Base-by-base conservation (phyloP, 495 filamentous ascomycete genomes). In the Cladorrhinum samala region DNA sequence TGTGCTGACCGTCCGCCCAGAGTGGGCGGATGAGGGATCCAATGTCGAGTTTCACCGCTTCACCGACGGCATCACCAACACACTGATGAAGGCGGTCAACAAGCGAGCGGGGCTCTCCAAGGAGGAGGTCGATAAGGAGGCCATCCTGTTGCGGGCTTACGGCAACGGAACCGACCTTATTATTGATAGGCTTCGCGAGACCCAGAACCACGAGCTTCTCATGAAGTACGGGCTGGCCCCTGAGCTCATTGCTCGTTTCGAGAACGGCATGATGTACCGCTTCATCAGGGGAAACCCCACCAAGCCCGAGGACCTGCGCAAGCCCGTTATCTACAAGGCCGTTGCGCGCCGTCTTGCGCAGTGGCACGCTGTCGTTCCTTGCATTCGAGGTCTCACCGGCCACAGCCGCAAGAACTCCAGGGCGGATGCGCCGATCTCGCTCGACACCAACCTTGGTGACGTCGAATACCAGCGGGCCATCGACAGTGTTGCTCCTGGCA, bases 1-100 rank as follows among this genome's bases (percentile, higher is more conserved):
- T 33, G 82, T 95, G 60, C 77, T 91, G 49, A 79, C 88, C 18
- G 75, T 96, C 36, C 81, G 83, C 42, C 94, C 89, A 6, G 81
- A 92, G 60, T 98, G 93, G 93, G 79, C 84, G 54, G 76, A 80
- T 16, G 70, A 78, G 1, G 81, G 77, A 46, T 89, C 88, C 50
- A 82, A 83, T n/a, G 79, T 98, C 55, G 87, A 91, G 65, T 89
- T 97, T 60, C 78, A 89, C 45, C 82, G 84, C 43, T 98, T 97
- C 74, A 98, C 88, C 23, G 93, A 98, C 65, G 93, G 93, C 58
- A 98, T 98, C 68, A 98, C 93, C 42, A 98, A 98, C 70, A 96
- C 92, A 73, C 80, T 98, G 25, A 67, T 82, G 30, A 97, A 97
- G 79, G 88, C 88, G 24, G 77, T 91, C 67, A 95, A 96, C 67